phyloP scores from a whole-genome alignment of 148 eudicot genomes.

The Simmondsia chinensis region DNA sequence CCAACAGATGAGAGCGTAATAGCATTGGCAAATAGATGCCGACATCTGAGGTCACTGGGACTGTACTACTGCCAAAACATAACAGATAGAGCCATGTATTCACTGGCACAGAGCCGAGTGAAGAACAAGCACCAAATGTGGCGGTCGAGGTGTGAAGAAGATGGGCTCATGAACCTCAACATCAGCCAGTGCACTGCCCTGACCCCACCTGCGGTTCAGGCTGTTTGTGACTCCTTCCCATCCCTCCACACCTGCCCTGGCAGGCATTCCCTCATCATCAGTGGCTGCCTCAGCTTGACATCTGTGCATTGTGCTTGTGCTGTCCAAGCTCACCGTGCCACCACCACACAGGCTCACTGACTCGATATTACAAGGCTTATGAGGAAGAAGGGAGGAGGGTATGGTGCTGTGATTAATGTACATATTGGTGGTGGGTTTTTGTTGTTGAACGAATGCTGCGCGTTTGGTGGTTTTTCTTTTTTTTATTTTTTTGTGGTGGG shows the following conservation, averaged over 20 bases:
- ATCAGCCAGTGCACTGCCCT: constrained; percentile 98
- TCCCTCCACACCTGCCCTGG: constrained; percentile 87
- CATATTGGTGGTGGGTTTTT: too few relatives aligned
- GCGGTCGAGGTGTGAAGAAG: constrained; percentile 47
- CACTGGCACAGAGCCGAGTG: constrained; percentile 65
- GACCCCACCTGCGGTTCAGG: constrained; percentile 93
- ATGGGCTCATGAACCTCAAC: constrained; percentile 80
- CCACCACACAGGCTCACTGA: constrained; percentile 24
- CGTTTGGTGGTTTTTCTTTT: too few relatives aligned
- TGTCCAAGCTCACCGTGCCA: constrained; percentile 31
- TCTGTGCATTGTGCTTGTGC: constrained; percentile 88
- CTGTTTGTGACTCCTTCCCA: constrained; percentile 79
- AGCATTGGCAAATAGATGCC: constrained; percentile 83
- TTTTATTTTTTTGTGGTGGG: too few relatives aligned
- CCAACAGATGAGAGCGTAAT: constrained; percentile 86
- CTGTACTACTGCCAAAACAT: constrained; percentile 92
- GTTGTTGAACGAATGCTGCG: too few relatives aligned
- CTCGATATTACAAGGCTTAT: too few relatives aligned
- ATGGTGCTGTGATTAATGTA: too few relatives aligned
- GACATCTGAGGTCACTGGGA: constrained; percentile 64
- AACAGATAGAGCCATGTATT: constrained; percentile 90
- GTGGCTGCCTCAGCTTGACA: constrained; percentile 80
- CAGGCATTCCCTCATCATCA: constrained; percentile 84
- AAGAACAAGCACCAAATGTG: constrained; percentile 52
- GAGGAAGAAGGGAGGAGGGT: too few relatives aligned